These are phyloP conservation scores for Sutorius australiensis DNA, from an alignment of 768 basidiomycete species.

Conservation along the genomic window DNA sequence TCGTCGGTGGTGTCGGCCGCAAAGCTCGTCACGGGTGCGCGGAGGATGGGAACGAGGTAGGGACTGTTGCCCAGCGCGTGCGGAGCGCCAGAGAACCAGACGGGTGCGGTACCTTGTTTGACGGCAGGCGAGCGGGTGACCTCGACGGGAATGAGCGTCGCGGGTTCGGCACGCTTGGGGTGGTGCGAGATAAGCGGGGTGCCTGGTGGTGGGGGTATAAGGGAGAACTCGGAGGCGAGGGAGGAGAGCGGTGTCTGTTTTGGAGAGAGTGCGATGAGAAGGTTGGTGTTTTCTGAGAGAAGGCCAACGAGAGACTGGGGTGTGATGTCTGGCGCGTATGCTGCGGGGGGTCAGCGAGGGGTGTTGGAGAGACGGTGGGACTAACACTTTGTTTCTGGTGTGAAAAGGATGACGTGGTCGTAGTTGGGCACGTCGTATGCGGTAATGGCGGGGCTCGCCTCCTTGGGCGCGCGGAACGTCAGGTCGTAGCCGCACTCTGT, in stretches of 20 bases:
- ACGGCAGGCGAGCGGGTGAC: constrained; percentile 45
- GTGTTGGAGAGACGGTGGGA: neutral
- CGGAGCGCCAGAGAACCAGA: constrained; percentile 76
- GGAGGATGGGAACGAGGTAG: constrained; percentile 75
- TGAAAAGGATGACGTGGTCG: constrained; percentile 82
- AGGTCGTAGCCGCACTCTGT: constrained; percentile 80
- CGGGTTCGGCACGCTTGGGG: constrained; percentile 62
- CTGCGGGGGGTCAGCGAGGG: constrained; percentile 34
- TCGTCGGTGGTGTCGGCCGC: constrained; percentile 63
- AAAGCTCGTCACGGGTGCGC: constrained; percentile 72
- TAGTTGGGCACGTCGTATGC: constrained; percentile 73
- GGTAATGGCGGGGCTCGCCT: constrained; percentile 59
- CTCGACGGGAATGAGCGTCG: constrained; percentile 62
- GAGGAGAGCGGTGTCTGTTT: constrained; percentile 70
- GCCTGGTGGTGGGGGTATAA: constrained; percentile 82
- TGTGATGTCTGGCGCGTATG: constrained; percentile 67
- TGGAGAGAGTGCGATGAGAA: constrained; percentile 78
- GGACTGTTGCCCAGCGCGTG: constrained; percentile 70
- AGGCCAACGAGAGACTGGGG: constrained; percentile 78
- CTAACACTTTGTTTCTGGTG: constrained; percentile 82
- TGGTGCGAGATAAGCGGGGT: constrained; percentile 86
- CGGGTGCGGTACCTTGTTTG: constrained; percentile 46
- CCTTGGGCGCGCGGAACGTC: constrained; percentile 83
- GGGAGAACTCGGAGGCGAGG: constrained; percentile 87
- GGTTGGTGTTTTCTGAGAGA: constrained; percentile 68